Conservation (phyloP, 192 early-diverging fungal genomes). For the Coemansia sp. region DNA sequence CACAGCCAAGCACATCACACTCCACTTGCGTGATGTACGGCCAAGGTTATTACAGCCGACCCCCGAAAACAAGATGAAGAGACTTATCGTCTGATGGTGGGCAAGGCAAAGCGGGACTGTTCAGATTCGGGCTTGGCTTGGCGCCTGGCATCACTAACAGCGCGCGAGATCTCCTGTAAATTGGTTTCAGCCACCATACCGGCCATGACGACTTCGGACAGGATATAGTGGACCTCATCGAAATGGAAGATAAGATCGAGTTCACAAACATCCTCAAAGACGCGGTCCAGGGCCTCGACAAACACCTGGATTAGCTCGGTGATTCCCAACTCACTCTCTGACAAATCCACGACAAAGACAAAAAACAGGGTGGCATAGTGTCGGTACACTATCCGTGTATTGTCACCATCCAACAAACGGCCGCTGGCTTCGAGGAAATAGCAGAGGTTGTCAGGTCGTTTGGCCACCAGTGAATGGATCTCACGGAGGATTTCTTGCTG, state of each 20-base stretch:
- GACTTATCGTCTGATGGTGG: too few species aligned
- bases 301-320: slow-evolving; percentile 96
- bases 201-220: slow-evolving; percentile 83
- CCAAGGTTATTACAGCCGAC: too few species aligned
- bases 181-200: slow-evolving; percentile 66
- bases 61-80: too few species aligned
- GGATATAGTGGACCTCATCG: slow-evolving; percentile 79
- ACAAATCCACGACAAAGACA: slow-evolving; percentile 94
- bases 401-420: slow-evolving; percentile 70
- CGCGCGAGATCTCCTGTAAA: slow-evolving; percentile 60
- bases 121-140: slow-evolving; percentile 47
- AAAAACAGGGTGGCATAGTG: slow-evolving; percentile 98
- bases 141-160: slow-evolving; percentile 60
- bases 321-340: slow-evolving; percentile 94
- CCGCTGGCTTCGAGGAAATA: slow-evolving; percentile 90
- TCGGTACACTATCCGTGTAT: slow-evolving; percentile 90
- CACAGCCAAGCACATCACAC: too few species aligned
- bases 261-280: slow-evolving; percentile 96
- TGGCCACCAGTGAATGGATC: slow-evolving; percentile 79
- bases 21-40: too few species aligned
- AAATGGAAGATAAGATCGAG: slow-evolving; percentile 93
- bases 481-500: slow-evolving; percentile 86
- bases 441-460: slow-evolving; percentile 81
- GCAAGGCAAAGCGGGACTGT: slow-evolving; percentile 4
- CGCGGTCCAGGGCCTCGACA: slow-evolving; percentile 88